These are phyloP conservation scores for Hawksworthiomyces lignivorus DNA, from an alignment of 2,329 filamentous ascomycete genomes.

Conservation along the genomic window DNA sequence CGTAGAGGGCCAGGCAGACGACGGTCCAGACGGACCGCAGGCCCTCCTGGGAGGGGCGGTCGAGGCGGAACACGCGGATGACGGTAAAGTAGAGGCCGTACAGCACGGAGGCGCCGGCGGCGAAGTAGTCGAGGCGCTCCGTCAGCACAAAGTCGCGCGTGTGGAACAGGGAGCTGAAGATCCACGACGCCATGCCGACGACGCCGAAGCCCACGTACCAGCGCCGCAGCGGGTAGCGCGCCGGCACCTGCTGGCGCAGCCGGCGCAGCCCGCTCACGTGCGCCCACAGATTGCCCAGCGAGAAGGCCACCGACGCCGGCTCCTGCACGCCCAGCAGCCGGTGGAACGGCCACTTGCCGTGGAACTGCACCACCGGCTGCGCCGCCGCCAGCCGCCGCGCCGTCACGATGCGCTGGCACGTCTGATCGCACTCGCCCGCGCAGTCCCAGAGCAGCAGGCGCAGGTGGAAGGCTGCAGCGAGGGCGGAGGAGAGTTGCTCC, in stretches of 20 bases:
- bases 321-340: slow-evolving; percentile 91
- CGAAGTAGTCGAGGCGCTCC: slow-evolving; percentile 95
- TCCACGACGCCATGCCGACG: slow-evolving; percentile 76
- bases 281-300: slow-evolving; percentile 80
- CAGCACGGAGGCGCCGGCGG: slow-evolving; percentile 78
- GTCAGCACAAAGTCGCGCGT: slow-evolving; percentile 77
- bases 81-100: slow-evolving; percentile 85
- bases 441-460: slow-evolving; percentile 90
- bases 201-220: slow-evolving; percentile 78
- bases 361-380: slow-evolving; percentile 76
- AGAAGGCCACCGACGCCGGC: slow-evolving; percentile 88
- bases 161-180: slow-evolving; percentile 87
- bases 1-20: slow-evolving; percentile 64
- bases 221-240: slow-evolving; percentile 63
- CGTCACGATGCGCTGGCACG: slow-evolving; percentile 91
- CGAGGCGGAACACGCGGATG: slow-evolving; percentile 76
- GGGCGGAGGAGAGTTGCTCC: no score
- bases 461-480: slow-evolving; percentile 73
- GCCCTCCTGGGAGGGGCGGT: slow-evolving; percentile 30
- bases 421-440: slow-evolving; percentile 91
- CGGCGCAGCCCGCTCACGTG: slow-evolving; percentile 70
- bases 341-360: slow-evolving; percentile 97
- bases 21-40: slow-evolving; percentile 68
- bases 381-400: slow-evolving; percentile 57
- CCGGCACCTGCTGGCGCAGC: slow-evolving; percentile 62